Base-by-base conservation (phyloP, 768 basidiomycete species). In the Trametes cinnabarina region DNA sequence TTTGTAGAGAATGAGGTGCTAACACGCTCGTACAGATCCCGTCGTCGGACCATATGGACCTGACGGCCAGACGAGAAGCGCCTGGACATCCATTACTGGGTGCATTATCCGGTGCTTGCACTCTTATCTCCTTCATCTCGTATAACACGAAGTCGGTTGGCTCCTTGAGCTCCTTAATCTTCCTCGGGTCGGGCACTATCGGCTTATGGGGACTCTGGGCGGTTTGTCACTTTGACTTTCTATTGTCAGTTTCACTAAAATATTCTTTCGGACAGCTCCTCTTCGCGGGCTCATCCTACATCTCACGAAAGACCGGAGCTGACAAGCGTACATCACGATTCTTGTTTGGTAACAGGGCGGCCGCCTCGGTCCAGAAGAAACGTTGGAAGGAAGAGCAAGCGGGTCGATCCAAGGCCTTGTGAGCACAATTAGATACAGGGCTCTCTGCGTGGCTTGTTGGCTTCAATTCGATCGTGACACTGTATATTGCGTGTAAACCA, bases 311-410 rank as follows among this genome's bases (percentile, higher is more conserved):
- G 63, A 92, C 90, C 5, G 91, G 90, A 17, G 86, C 89, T 19
- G 89, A 92, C 73, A 92, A 92, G 66, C 83, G 82, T 60, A 93
- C 90, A 4, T 91, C 89, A 15, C 67, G 84, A 4, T 92, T 92
- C 70, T 74, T 92, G 20, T 93, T 93, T 67, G 83, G 87, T 2
- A 93, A 91, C 75, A 87, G 80, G 63, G 61, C 68, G 11, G 68
- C 72, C 57, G 71, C 73, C 19, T 74, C 73, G 6, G 61, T 62
- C 19, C 67, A 70, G 66, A 74, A 74, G 62, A 74, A 73, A 50
- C 60, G 55, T 26, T 71, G 71, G 73, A 72, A 66, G 60, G 65
- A 65, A 47, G 60, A 65, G 39, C 57, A 61, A 47, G 44, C 17
- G n/a, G 41, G 15, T 39, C 47, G 39, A n/a, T 14, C 15, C 5